Evolutionary conservation across 768 basidiomycete species (phyloP), one percentile per base, ranked within the genome.

Genomic region (Cystofilobasidium capitatum): DNA sequence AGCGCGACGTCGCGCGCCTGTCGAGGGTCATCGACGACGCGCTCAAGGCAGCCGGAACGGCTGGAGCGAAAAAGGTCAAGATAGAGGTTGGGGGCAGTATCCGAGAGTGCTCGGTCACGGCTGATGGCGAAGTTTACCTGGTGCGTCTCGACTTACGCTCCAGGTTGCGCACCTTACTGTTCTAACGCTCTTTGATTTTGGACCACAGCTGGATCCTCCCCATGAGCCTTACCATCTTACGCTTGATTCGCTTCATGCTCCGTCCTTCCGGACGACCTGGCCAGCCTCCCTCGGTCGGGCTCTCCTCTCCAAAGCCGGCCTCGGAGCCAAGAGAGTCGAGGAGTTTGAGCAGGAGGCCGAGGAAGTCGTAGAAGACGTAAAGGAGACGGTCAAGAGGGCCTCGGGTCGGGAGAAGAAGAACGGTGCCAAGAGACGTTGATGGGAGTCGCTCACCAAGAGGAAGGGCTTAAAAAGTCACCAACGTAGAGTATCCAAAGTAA

Each of bases 1-100:
- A 79, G 69, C 82, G 83, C 36, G 89, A 96, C 73, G 73, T 88
- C 57, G 79, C 79, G 54, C 83, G 87, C 39, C 84, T 99, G 44
- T 83, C 72, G 9, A 76, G 75, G 65, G 75, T 77, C 51, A 61
- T 71, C 45, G 39, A 42, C 24, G 3, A 33, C 13, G 71, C 71
- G 13, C 51, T 37, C 17, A 35, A 33, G 20, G 55, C 40, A 31
- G 70, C 70, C 13, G 55, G 62, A 42, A 44, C 37, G 6, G 37
- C 59, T n/a, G 45, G 71, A 66, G 24, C 69, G 49, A 16, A 69
- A 55, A 74, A 71, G 64, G 76, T 78, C 8, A 73, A 73, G 7
- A 72, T 77, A 66, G 72, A 75, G 29, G 73, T 74, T 20, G 62
- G 61, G 2, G 72, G 69, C 49, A 72, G 72, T 22, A 66, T 60